phyloP scores from a whole-genome alignment of 371 early-diverging fungal genomes.

The Apophysomyces ossiformis region DNA sequence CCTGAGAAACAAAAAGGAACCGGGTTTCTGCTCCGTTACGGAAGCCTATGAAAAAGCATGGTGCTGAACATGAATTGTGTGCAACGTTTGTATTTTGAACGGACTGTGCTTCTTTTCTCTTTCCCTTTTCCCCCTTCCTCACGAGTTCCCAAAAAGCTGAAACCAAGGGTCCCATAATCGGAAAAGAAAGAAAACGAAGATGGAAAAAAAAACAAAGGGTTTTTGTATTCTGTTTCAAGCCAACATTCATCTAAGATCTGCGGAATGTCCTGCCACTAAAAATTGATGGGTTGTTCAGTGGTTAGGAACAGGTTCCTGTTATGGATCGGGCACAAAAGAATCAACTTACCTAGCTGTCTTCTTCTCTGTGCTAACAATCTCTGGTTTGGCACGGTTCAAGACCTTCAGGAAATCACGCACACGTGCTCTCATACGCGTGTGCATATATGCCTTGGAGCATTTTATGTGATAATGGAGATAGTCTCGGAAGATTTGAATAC shows the following conservation, averaged over 20 bases:
- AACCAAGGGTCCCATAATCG: background rate
- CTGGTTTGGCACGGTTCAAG: slow-evolving; percentile 96
- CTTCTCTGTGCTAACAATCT: slow-evolving; percentile 79
- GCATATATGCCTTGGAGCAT: slow-evolving; percentile 98
- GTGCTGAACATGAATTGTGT: slow-evolving; percentile 8
- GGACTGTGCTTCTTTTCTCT: background rate
- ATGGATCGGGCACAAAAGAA: slow-evolving; percentile 5
- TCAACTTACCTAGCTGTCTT: slow-evolving; percentile 76
- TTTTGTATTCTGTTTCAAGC: background rate
- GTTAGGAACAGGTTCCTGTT: background rate
- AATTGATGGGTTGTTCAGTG: background rate
- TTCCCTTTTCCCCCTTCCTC: background rate
- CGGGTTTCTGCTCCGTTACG: slow-evolving; percentile 6
- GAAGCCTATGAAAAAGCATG: background rate
- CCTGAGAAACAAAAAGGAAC: slow-evolving; percentile 12
- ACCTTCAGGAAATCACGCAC: slow-evolving; percentile 97
- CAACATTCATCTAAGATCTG: slow-evolving; percentile 21
- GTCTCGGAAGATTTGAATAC: slow-evolving; percentile 96
- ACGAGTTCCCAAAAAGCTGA: background rate
- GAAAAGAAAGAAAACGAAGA: background rate
- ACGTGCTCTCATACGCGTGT: slow-evolving; percentile 95
- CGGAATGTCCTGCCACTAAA: slow-evolving; percentile 44
- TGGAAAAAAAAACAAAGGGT: background rate
- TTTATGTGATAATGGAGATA: slow-evolving; percentile 99
- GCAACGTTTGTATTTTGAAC: background rate